Evolutionary conservation across 1,139 yeast genomes (phyloP), one percentile per base, ranked within the genome.

Genomic region (Pichia norvegensis): DNA sequence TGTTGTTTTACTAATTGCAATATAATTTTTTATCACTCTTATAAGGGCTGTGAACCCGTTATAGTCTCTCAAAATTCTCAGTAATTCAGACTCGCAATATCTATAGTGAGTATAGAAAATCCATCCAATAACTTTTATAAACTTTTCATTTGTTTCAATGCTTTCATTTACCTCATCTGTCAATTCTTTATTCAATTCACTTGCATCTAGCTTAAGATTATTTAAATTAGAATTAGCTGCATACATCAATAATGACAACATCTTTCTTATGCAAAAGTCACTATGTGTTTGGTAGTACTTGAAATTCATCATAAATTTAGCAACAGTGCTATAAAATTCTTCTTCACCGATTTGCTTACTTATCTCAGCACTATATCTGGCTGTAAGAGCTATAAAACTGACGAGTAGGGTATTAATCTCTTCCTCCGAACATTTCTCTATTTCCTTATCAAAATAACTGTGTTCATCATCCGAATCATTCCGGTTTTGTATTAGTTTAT

Each of bases 61-160:
- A 51, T 68, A 78, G 39, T 76, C 74, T 42, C 73, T 67, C 55
- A 79, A 60, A 47, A 70, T 62, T 45, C 68, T 71, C 38, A 76
- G 56, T 0, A 78, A 65, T 10, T 66, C 46, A 2, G 46, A 56
- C 22, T 66, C 55, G 50, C 76, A 68, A 29, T 63, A 54, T 43
- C 71, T 68, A 33, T 76, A 74, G 49, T 76, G 78, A 43, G 73
- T 63, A 33, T 74, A 59, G 25, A 79, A 55, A 5, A 78, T 65
- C 53, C 76, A 76, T 10, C 80, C 76, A 16, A 76, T 67, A 6
- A 53, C 49, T 35, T 55, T 58, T 17, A 62, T 54, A 43, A 63
- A 46, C 37, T 55, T 59, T 38, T 61, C 62, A 44, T 63, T 62
- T 1, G 42, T 41, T 3, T 41, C 46, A n/a, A 63, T 52, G 13